A percentile compares a stretch with the other conserved stretches of the same genome.
These are phyloP conservation scores for Zhuliangozyma blackwelliae DNA, from an alignment of 1,139 yeast species.

Conservation along the genomic window DNA sequence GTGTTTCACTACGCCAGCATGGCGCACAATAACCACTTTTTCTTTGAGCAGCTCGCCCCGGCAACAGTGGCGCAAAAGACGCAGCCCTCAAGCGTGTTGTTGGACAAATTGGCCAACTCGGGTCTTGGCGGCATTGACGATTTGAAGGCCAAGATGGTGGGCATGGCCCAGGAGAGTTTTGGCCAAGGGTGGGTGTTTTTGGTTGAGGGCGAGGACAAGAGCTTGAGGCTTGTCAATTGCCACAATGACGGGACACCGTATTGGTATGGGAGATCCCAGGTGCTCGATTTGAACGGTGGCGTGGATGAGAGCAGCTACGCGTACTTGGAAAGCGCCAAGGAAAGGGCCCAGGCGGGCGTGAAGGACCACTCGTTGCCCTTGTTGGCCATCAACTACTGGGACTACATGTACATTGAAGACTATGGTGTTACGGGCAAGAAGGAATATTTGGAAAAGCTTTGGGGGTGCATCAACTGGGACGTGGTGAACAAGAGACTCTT, in stretches of 20 bases:
- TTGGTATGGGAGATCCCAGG: slow-evolving; percentile 69
- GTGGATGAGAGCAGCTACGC: slow-evolving; percentile 52
- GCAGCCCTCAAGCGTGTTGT: slow-evolving; percentile 46
- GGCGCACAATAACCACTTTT: slow-evolving; percentile 88
- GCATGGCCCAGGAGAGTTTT: slow-evolving; percentile 47
- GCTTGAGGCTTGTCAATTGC: slow-evolving; percentile 57
- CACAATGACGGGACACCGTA: slow-evolving; percentile 92
- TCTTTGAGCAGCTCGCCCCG: slow-evolving; percentile 61
- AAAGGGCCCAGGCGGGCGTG: slow-evolving; percentile 39
- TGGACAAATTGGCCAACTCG: slow-evolving; percentile 37
- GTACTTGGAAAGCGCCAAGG: slow-evolving; percentile 42
- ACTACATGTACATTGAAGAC: slow-evolving; percentile 76
- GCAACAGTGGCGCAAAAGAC: slow-evolving; percentile 29
- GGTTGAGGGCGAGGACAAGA: slow-evolving; percentile 69
- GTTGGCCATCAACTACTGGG: slow-evolving; percentile 82
- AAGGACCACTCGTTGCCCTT: slow-evolving; percentile 75
- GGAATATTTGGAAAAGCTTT: slow-evolving; percentile 68
- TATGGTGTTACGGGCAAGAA: slow-evolving; percentile 77
- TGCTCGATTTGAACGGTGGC: slow-evolving; percentile 71
- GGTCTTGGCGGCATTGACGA: slow-evolving; percentile 36
- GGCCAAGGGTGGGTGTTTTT: slow-evolving; percentile 92
- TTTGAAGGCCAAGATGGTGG: slow-evolving; percentile 47
- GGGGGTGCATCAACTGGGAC: slow-evolving; percentile 85
- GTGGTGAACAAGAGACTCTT: slow-evolving; percentile 64
- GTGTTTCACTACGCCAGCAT: slow-evolving; percentile 87